Conservation (phyloP, 2,329 filamentous ascomycete genomes). For the Talaromyces verruculosus region DNA sequence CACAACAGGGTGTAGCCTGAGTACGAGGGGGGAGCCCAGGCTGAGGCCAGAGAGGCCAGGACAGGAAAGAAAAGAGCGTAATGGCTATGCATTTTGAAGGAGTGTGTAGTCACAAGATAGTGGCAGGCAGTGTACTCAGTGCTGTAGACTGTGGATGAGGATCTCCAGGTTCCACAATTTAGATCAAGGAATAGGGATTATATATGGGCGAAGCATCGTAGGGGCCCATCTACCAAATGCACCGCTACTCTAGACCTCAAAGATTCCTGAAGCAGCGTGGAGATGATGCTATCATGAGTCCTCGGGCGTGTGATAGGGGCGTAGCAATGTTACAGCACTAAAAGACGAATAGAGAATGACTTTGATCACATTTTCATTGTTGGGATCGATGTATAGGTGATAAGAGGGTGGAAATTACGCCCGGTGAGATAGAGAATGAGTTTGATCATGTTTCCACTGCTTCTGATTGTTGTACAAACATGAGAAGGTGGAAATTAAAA, state of each 20-base stretch:
- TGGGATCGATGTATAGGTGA: not conserved
- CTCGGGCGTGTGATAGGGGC: constrained; percentile 2
- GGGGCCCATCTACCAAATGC: not conserved
- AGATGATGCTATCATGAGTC: constrained; percentile 1
- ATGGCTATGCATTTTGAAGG: not conserved
- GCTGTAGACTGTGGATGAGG: not conserved
- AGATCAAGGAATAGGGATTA: not conserved
- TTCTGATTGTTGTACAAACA: not conserved
- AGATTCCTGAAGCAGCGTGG: not conserved
- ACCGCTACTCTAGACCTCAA: not conserved
- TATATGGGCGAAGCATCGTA: not conserved
- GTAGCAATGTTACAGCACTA: constrained; percentile 5
- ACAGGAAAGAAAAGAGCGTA: not conserved
- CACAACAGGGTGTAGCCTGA: constrained; percentile 16
- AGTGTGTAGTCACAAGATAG: not conserved
- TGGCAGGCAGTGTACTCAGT: not conserved
- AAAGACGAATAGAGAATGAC: not conserved
- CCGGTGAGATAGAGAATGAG: not conserved
- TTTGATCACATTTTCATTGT: not conserved
- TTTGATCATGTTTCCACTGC: not conserved
- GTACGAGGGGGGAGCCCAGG: constrained; percentile 20
- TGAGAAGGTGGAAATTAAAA: not conserved
- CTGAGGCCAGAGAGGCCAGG: constrained; percentile 14
- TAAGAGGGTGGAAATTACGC: not conserved
- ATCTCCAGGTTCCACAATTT: constrained; percentile 1